Evolutionary conservation across 345 rosid genomes (phyloP), one percentile per base, ranked within the genome.

Genomic region (Pseudoturritis turrita): DNA sequence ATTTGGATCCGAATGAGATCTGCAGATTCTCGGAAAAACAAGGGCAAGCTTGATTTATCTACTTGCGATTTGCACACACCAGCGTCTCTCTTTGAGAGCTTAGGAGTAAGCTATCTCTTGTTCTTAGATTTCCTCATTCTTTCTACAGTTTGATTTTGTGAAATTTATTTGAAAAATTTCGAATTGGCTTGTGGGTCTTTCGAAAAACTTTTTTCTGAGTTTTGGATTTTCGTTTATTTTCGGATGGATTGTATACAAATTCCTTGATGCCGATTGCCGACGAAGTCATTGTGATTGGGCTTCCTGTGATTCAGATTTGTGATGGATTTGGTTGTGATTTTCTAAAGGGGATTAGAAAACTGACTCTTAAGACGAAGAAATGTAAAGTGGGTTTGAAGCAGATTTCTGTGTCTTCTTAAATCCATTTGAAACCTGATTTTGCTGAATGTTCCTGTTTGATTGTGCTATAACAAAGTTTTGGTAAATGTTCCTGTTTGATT

Each of bases 41-140:
- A 78, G 95, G 49, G 89, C 90, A 15, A 88, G 97, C 49, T 65
- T 90, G 63, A 25, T 78, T 66, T 90, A 95, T 40, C 71, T 90
- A 66, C 78, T 90, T 76, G 74, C 87, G 57, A 85, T 88, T 78
- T 90, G 89, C 45, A 77, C 82, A 50, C 88, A 78, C 28, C 90
- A 87, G 70, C 75, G 97, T n/a, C 81, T 95, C 63, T 87, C 84
- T 15, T 68, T 90, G 70, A 81, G 92, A 77, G 76, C 85, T 60
- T 87, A 87, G 25, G 95, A 35, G 57, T 52, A 52, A 25, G 35
- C 12, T 26, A 22, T 1, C 54, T 10, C 54, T 6, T 49, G 3
- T 10, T 1, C 26, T 49, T 49, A 7, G 54, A 26, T 52, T 52
- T 39, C 10, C 2, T 11, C 15, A 2, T 21, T 51, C 31, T 10